These are phyloP conservation scores for Fusarium subglutinans DNA, from an alignment of 2,329 filamentous ascomycete genomes.

Conservation along the genomic window DNA sequence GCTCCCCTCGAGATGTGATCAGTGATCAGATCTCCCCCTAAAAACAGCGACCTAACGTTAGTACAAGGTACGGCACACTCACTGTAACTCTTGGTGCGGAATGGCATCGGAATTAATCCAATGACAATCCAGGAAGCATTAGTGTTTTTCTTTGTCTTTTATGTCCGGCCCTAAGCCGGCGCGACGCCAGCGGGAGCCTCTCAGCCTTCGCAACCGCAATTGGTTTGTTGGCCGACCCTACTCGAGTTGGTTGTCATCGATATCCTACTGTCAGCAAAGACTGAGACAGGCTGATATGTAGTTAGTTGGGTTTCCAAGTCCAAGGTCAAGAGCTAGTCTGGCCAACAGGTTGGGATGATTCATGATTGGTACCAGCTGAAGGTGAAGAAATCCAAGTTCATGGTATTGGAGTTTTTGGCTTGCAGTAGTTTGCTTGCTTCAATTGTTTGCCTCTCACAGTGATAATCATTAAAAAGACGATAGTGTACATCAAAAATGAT, in stretches of 20 bases:
- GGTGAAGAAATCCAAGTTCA: slow-evolving; percentile 18
- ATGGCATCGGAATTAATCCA: not conserved
- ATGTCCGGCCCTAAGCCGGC: slow-evolving; percentile 26
- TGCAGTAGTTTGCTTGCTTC: not conserved
- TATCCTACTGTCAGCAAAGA: not conserved
- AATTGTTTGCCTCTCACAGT: slow-evolving; percentile 5
- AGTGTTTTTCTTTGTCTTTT: slow-evolving; percentile 6
- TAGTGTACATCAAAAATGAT: slow-evolving; percentile 24
- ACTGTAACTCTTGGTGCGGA: not conserved
- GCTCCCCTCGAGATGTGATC: not conserved
- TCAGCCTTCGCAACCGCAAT: slow-evolving; percentile 15
- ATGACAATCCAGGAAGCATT: not conserved
- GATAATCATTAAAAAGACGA: not conserved
- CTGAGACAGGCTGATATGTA: not conserved
- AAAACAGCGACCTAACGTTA: not conserved
- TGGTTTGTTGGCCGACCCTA: slow-evolving; percentile 3
- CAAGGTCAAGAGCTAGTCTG: not conserved
- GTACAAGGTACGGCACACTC: not conserved
- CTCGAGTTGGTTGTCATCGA: not conserved
- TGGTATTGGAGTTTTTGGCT: slow-evolving; percentile 11
- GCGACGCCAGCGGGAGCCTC: slow-evolving; percentile 23
- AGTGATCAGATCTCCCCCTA: slow-evolving; percentile 8
- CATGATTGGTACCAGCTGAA: slow-evolving; percentile 17
- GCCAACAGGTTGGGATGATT: slow-evolving; percentile 1
- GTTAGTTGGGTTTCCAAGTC: not conserved